phyloP scores from a whole-genome alignment of 2,329 filamentous ascomycete species.

The Penicillium occitanis region DNA sequence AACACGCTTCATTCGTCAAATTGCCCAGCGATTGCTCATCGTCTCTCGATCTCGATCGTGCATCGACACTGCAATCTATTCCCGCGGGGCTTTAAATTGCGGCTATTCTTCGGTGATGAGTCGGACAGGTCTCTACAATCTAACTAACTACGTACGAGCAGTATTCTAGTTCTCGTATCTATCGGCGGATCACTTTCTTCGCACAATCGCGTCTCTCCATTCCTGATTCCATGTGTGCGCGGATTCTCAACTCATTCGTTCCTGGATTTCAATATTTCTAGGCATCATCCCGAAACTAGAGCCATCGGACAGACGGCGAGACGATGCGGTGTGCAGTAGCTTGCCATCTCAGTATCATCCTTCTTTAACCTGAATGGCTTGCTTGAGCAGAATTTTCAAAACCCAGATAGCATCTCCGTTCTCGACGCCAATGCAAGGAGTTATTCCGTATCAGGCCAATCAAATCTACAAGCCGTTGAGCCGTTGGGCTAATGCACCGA shows the following conservation, averaged over 20 bases:
- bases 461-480: neutral
- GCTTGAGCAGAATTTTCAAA: neutral
- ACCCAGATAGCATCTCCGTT: conserved; percentile 1
- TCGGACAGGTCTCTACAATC: neutral
- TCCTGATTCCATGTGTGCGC: neutral
- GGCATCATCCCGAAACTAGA: neutral
- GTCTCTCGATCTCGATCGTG: neutral
- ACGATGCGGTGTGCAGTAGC: neutral
- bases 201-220: neutral
- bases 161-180: neutral
- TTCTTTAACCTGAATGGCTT: neutral
- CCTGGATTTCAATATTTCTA: neutral
- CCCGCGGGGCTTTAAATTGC: neutral
- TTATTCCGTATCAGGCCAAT: neutral
- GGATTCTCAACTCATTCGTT: neutral
- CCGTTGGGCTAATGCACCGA: conserved; percentile 17
- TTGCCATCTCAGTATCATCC: neutral
- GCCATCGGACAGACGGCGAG: neutral
- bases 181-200: neutral
- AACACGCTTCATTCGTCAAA: neutral
- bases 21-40: neutral
- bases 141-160: neutral
- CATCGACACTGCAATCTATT: neutral
- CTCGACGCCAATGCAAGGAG: conserved; percentile 10
- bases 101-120: neutral